Evolutionary conservation across 495 filamentous ascomycete species (phyloP), one percentile per base, ranked within the genome.

Genomic region (Penicillium cataractarum): DNA sequence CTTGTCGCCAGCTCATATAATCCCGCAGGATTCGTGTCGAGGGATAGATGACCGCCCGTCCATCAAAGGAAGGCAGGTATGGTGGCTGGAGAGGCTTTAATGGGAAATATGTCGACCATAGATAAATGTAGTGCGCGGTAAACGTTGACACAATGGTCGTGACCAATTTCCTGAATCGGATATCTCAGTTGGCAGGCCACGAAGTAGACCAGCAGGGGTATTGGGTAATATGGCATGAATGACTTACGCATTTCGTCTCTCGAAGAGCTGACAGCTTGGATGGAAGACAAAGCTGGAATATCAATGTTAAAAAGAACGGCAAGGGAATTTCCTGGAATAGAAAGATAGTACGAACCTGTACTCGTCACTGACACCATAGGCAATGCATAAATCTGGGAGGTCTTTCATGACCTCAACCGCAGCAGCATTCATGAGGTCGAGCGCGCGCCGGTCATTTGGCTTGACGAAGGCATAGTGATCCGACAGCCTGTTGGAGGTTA

Each of bases 1-100:
- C 95, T 76, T 99, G 95, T 64, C 95, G 83, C 95, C 95, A 99
- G 67, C 90, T 92, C 85, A 98, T 87, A 74, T 99, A 99, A 72
- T 99, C 95, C 42, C 93, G 84, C 60, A 98, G 70, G 71, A 94
- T 93, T 68, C 82, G 81, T 15, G 84, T 80, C 48, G 83, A 87
- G 0, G 95, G 94, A 76, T 97, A 99, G 64, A 87, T 82, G 37
- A 98, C 93, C 12, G 93, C 92, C 19, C 95, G 80, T 1, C 93
- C 95, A 77, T 99, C 95, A 72, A 99, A 99, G 29, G 86, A 90
- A 4, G 95, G 95, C 35, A 97, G 70, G 65, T 69, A 68, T 0
- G 92, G 91, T 2, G 87, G 74, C n/a, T 87, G 82, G 17, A 99
- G 78, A 3, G 86, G 85, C 37, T 62, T 82, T 1, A 85, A 71